A percentile compares a stretch with the other conserved stretches of the same genome.
phyloP scores from a whole-genome alignment of 2,329 filamentous ascomycete species.

The Penicillium psychrosexuale region DNA sequence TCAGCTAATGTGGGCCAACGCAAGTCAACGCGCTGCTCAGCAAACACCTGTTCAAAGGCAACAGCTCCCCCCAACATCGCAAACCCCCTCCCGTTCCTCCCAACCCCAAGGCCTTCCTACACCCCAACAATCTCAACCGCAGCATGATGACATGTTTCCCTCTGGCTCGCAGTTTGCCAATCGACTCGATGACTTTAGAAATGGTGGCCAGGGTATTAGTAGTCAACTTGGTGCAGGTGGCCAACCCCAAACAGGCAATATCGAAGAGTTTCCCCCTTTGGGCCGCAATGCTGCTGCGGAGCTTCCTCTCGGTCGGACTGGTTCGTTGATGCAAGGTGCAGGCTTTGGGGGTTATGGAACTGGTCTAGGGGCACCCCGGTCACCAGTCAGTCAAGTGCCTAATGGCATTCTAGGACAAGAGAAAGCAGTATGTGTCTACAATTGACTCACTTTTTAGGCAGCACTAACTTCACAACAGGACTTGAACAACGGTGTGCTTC shows the following conservation, averaged over 20 bases:
- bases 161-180: slow-evolving; percentile 51
- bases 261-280: slow-evolving; percentile 61
- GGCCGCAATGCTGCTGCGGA: slow-evolving; percentile 52
- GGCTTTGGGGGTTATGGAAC: slow-evolving; percentile 43
- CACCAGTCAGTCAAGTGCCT: slow-evolving; percentile 42
- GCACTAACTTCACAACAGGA: slow-evolving; percentile 32
- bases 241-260: slow-evolving; percentile 55
- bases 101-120: slow-evolving; percentile 42
- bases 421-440: slow-evolving; percentile 32
- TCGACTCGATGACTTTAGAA: slow-evolving; percentile 55
- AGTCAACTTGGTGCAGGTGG: slow-evolving; percentile 49
- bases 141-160: slow-evolving; percentile 49
- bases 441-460: not conserved
- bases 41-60: slow-evolving; percentile 55
- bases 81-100: slow-evolving; percentile 41
- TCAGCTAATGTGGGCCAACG: slow-evolving; percentile 57
- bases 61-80: slow-evolving; percentile 44
- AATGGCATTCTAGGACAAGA: slow-evolving; percentile 45
- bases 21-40: slow-evolving; percentile 53
- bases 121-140: slow-evolving; percentile 45
- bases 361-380: slow-evolving; percentile 40
- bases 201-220: slow-evolving; percentile 54
- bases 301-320: slow-evolving; percentile 50
- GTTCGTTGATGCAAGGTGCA: slow-evolving; percentile 51
- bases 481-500: slow-evolving; percentile 32